A percentile compares a stretch with the other conserved stretches of the same genome.
phyloP scores from a whole-genome alignment of 2,329 filamentous ascomycete species.

The Sclerotinia nivalis region DNA sequence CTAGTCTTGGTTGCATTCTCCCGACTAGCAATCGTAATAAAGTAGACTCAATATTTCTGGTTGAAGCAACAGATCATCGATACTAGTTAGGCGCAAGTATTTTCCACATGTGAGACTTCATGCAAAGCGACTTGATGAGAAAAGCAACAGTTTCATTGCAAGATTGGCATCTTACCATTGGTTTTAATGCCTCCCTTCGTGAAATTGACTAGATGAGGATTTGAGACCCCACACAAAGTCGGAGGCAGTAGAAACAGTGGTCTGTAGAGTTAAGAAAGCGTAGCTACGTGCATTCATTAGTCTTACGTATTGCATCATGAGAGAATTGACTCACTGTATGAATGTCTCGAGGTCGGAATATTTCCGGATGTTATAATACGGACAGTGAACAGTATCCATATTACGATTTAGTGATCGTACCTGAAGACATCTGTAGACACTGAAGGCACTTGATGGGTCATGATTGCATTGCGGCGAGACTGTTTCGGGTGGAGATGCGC shows the following conservation, averaged over 20 bases:
- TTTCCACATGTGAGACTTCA: slow-evolving; percentile 9
- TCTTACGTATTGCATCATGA: not conserved
- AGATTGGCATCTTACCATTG: not conserved
- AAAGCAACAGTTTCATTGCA: not conserved
- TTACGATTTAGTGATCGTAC: slow-evolving; percentile 3
- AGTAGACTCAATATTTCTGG: not conserved
- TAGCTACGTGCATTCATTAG: slow-evolving; percentile 5
- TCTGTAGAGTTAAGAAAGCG: not conserved
- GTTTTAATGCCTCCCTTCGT: not conserved
- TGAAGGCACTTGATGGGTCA: not conserved
- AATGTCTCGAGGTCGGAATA: slow-evolving; percentile 14
- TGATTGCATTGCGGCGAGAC: not conserved
- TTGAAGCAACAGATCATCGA: not conserved
- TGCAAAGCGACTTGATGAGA: not conserved
- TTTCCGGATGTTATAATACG: not conserved
- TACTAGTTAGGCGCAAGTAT: not conserved
- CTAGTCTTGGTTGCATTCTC: not conserved
- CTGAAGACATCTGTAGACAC: slow-evolving; percentile 8
- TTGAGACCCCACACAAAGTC: not conserved
- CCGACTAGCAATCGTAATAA: not conserved
- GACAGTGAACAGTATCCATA: slow-evolving; percentile 3
- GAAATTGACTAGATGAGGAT: not conserved
- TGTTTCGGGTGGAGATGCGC: not conserved
- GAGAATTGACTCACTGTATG: not conserved
- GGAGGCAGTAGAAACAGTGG: not conserved